Evolutionary conservation across 2,329 filamentous ascomycete species (phyloP), one percentile per base, ranked within the genome.

Genomic region (Penicillium griseofulvum): DNA sequence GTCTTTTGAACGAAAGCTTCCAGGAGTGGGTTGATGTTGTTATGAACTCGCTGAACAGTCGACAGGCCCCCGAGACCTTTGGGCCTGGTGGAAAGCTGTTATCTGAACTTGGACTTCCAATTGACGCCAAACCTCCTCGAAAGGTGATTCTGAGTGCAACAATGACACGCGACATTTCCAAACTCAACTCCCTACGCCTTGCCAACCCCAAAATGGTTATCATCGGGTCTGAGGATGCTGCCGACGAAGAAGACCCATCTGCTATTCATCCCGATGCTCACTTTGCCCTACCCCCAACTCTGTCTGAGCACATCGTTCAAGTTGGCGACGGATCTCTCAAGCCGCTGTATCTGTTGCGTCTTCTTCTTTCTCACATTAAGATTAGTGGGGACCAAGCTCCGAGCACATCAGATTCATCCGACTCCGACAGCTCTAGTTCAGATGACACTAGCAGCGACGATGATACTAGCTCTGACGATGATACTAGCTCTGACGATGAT

Each of bases 91-190:
- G 70, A 12, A 60, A 70, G 39, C 59, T 74, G 11, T 49, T 73
- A 28, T 60, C 68, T 1, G 57, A 68, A 49, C 73, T 71, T 61
- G 75, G 68, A 60, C 74, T 70, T 66, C 72, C 68, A 37, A 70
- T 61, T 60, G 68, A 62, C 68, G 75, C 64, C 61, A 76, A 64
- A 46, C 68, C 64, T 79, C 70, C 94, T 3, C 85, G 87, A 48
- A 97, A 97, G 74, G 81, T 97, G 17, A 83, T 97, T 49, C 81
- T 97, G 3, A 96, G 91, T 70, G 94, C 93, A 6, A 97, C 93
- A 0, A 91, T 97, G 85, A 96, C 92, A 1, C 83, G 86, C 54
- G 91, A 97, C 67, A 78, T 96, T 45, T 89, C 88, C 34, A 87
- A 94, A 57, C 77, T 97, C 19, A 87, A 84, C 52, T 87, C 85